Conservation (phyloP, 164 flowering plant species). For the Magnolia officinalis region DNA sequence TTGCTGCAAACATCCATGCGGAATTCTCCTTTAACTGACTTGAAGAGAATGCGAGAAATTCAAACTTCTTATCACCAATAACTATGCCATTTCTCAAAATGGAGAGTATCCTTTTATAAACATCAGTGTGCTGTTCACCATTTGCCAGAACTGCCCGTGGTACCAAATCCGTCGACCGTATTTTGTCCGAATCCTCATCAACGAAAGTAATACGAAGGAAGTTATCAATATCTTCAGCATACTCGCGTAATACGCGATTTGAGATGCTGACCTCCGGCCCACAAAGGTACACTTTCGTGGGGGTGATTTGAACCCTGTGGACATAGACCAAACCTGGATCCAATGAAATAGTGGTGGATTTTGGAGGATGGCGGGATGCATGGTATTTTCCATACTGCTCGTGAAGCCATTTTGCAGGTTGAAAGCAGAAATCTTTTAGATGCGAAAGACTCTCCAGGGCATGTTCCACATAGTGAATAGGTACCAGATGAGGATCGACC, state of each 20-base stretch:
- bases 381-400: slow-evolving; percentile 44
- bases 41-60: slow-evolving; percentile 87
- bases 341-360: slow-evolving; percentile 38
- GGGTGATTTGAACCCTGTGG: slow-evolving; percentile 74
- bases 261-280: slow-evolving; percentile 83
- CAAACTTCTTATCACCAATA: slow-evolving; percentile 83
- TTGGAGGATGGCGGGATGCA: slow-evolving; percentile 15
- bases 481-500: slow-evolving; percentile 45
- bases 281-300: slow-evolving; percentile 61
- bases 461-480: slow-evolving; percentile 39
- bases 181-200: slow-evolving; percentile 68
- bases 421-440: slow-evolving; percentile 69
- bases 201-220: slow-evolving; percentile 79
- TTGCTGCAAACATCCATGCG: slow-evolving; percentile 89
- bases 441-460: slow-evolving; percentile 61
- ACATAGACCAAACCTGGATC: slow-evolving; percentile 71
- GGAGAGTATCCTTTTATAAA: slow-evolving; percentile 58
- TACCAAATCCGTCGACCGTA: slow-evolving; percentile 53
- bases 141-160: slow-evolving; percentile 18
- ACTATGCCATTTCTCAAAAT: slow-evolving; percentile 54
- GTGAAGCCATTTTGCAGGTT: slow-evolving; percentile 62
- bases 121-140: slow-evolving; percentile 29
- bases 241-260: slow-evolving; percentile 67
- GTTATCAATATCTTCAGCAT: slow-evolving; percentile 44
- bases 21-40: slow-evolving; percentile 84